These are phyloP conservation scores for Populus nigra DNA, from an alignment of 345 rosid genomes.

Conservation along the genomic window DNA sequence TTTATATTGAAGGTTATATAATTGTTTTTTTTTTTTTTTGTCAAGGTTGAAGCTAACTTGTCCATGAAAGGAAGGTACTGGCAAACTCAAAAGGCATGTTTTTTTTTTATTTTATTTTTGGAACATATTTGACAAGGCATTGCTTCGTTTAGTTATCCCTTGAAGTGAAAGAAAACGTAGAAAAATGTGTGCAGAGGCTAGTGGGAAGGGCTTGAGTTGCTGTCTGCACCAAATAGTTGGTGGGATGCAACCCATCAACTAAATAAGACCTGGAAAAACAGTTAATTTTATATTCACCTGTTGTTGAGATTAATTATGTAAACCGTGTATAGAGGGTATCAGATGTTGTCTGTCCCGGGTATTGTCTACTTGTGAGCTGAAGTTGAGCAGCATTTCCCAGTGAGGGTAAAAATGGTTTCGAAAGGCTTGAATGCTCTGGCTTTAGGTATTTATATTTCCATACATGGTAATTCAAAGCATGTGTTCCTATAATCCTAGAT, in stretches of 20 bases:
- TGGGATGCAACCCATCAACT: constrained; percentile 53
- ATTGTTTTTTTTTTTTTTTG: too few species aligned
- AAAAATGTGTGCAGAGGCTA: not conserved
- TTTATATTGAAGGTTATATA: constrained; percentile 1
- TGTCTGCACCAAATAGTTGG: constrained; percentile 50
- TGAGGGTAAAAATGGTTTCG: too few species aligned
- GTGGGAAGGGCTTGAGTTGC: constrained; percentile 18
- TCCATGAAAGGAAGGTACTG: constrained; percentile 30
- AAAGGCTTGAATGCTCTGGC: too few species aligned
- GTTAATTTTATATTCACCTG: not conserved
- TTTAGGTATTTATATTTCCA: too few species aligned
- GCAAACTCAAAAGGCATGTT: constrained; percentile 17
- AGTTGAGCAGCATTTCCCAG: too few species aligned
- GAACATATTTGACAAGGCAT: constrained; percentile 8
- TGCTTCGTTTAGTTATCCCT: constrained; percentile 39
- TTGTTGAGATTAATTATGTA: not conserved
- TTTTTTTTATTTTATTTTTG: not conserved
- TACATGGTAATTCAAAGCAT: too few species aligned
- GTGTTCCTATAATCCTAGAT: too few species aligned
- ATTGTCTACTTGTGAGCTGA: too few species aligned
- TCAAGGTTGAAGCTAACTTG: constrained; percentile 16
- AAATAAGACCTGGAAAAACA: constrained; percentile 10
- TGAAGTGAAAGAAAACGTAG: constrained; percentile 37
- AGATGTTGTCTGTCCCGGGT: not conserved
- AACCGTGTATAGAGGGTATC: not conserved